Evolutionary conservation across 2,329 filamentous ascomycete genomes (phyloP).

Genomic region (Hysterium pulicare): DNA sequence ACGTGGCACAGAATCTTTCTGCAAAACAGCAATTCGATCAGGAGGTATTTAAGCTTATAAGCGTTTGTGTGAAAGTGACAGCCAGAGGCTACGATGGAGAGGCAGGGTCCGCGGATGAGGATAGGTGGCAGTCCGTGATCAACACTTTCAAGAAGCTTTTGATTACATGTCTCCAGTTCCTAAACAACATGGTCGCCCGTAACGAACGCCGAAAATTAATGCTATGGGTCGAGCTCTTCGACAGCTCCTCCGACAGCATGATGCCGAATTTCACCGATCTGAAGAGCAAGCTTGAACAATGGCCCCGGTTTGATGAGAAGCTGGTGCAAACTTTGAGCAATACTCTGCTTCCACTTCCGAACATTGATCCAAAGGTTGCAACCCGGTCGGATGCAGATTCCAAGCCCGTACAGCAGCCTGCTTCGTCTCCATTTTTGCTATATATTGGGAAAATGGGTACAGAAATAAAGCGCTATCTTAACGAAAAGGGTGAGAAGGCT

Average conservation of each 20-base stretch:
- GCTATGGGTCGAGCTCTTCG: conserved; percentile 64
- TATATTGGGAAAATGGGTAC: conserved; percentile 39
- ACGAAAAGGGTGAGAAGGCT: conserved; percentile 34
- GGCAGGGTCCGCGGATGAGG: conserved; percentile 58
- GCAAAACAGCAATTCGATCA: conserved; percentile 59
- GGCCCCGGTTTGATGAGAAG: conserved; percentile 19
- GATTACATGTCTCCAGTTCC: conserved; percentile 63
- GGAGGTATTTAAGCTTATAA: conserved; percentile 59
- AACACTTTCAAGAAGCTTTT: conserved; percentile 62
- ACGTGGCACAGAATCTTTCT: conserved; percentile 60
- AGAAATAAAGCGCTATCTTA: conserved; percentile 36
- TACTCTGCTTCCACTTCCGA: conserved; percentile 5
- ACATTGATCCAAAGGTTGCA: conserved; percentile 16
- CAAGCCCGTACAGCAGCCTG: conserved; percentile 36
- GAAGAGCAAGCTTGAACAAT: conserved; percentile 35
- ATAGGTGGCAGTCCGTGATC: conserved; percentile 63
- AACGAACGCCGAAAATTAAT: conserved; percentile 64
- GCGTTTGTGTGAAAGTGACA: conserved; percentile 62
- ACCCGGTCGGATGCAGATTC: conserved; percentile 19
- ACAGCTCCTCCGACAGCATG: conserved; percentile 48
- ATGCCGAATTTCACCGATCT: conserved; percentile 36
- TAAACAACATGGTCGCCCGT: conserved; percentile 64
- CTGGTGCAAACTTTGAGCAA: conserved; percentile 14
- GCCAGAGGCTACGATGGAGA: conserved; percentile 64
- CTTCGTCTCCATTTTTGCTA: conserved; percentile 39